Evolutionary conservation across 768 basidiomycete species (phyloP), one percentile per base, ranked within the genome.

Genomic region (Termitomyces bulborhizus): DNA sequence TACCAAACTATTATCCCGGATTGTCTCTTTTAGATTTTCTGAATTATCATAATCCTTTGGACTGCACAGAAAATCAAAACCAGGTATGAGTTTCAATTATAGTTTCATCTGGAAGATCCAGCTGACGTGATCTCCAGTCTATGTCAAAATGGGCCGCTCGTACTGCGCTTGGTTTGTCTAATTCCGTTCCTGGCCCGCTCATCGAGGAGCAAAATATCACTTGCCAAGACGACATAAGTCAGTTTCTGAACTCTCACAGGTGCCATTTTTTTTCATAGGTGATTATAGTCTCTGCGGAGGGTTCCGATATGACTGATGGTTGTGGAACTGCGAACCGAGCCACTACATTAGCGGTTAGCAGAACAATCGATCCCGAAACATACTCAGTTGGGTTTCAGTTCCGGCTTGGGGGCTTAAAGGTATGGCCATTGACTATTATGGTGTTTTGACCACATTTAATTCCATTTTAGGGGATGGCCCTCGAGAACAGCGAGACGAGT

Each of bases 131-230:
- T 11, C 3, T 53, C 3, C 51, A 87, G 86, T 72, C 75, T 11
- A 77, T 86, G 69, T 72, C 79, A 1, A 88, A 88, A 66, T 88
- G 81, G 79, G 72, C 77, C 12, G 75, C 85, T n/a, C 76, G 85
- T 0, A 82, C 80, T 57, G 75, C 79, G 0, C 73, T 88, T 8
- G 83, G 80, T 0, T 64, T 86, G 6, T 88, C 86, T 0, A 86
- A 77, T 48, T 86, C 86, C 1, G 71, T 81, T 4, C 85, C 85
- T 6, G 85, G 82, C 0, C 66, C 80, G 3, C 58, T 68, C 6
- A 55, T 88, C 3, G 56, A 68, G 0, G 55, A 63, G 1, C 53
- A 62, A 2, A 63, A 80, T 26, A 76, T 85, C 6, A 51, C 58
- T 0, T 58, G 68, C 8, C 71, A 74, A 16, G 65, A 68, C 6